Conservation (phyloP, 768 basidiomycete species). For the Agaricus subrufescens region DNA sequence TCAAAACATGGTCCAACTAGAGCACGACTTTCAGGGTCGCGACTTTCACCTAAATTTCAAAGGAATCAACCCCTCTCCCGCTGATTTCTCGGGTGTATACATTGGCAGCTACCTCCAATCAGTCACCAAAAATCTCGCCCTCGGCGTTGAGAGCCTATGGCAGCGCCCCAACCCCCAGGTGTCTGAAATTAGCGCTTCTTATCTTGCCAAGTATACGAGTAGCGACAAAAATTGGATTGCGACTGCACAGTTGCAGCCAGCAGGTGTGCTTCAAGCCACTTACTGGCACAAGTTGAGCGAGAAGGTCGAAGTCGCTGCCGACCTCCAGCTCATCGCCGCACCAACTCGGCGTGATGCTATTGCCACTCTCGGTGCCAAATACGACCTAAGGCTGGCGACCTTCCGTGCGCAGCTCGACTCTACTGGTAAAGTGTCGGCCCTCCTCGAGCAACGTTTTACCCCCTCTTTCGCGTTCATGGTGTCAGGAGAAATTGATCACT, state of each 20-base stretch:
- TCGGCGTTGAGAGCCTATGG: conserved; percentile 82
- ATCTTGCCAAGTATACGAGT: conserved; percentile 76
- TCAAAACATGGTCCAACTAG: conserved; percentile 89
- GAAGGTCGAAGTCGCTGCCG: conserved; percentile 96
- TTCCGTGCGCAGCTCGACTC: conserved; percentile 95
- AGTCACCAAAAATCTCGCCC: conserved; percentile 80
- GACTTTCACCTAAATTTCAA: conserved; percentile 87
- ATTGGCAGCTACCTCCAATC: conserved; percentile 92
- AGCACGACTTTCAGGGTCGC: conserved; percentile 88
- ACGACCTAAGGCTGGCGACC: conserved; percentile 89
- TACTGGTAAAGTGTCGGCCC: conserved; percentile 89
- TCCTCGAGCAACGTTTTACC: conserved; percentile 94
- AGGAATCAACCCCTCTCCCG: conserved; percentile 85
- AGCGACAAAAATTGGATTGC: conserved; percentile 82
- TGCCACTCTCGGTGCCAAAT: conserved; percentile 93
- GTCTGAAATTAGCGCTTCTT: conserved; percentile 68
- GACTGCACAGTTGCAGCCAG: conserved; percentile 83
- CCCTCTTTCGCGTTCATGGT: conserved; percentile 94
- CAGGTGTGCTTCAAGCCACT: conserved; percentile 82
- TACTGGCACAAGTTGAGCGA: conserved; percentile 97
- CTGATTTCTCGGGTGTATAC: conserved; percentile 88
- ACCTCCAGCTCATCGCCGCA: conserved; percentile 77
- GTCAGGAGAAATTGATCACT: conserved; percentile 97
- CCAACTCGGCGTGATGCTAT: conserved; percentile 84
- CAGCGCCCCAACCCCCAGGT: conserved; percentile 74